Evolutionary conservation across 169 alveolate species (phyloP).

Genomic region (Plasmodium coatneyi): DNA sequence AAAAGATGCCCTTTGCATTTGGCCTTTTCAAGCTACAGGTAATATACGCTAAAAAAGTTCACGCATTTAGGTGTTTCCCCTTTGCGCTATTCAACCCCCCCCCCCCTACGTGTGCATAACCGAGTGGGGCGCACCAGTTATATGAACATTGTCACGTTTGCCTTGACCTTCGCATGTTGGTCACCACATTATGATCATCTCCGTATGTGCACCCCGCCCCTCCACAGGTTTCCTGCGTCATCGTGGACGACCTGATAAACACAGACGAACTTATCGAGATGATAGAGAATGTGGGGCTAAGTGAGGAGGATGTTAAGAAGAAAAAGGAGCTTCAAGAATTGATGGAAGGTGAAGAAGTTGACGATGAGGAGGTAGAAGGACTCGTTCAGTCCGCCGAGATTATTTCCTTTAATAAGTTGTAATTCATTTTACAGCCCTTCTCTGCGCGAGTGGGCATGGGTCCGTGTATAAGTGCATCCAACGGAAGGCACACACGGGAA

Average conservation of each 20-base stretch:
- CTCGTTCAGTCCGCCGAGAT: slow-evolving; percentile 90
- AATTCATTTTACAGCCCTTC: background rate
- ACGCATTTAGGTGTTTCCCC: background rate
- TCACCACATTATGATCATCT: background rate
- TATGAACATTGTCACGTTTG: background rate
- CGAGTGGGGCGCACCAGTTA: background rate
- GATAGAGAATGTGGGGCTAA: slow-evolving; percentile 87
- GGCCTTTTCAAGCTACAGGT: slow-evolving; percentile 89
- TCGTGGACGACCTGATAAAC: slow-evolving; percentile 87
- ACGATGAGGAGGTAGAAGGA: slow-evolving; percentile 85
- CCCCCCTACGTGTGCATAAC: background rate
- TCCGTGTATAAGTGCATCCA: background rate
- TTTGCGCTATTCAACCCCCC: background rate
- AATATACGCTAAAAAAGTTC: background rate
- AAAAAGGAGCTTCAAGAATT: slow-evolving; percentile 76
- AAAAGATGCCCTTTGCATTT: slow-evolving; percentile 89
- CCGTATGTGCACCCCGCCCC: background rate
- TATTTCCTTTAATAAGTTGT: slow-evolving; percentile 89
- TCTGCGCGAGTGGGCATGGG: background rate
- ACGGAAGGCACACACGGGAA: background rate
- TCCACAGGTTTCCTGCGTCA: slow-evolving; percentile 84
- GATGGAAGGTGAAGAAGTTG: slow-evolving; percentile 77
- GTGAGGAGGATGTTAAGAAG: slow-evolving; percentile 83
- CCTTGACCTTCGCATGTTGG: background rate
- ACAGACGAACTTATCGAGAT: slow-evolving; percentile 85